Evolutionary conservation across 2,329 filamentous ascomycete species (phyloP).

Genomic region (Colletotrichum lupini): DNA sequence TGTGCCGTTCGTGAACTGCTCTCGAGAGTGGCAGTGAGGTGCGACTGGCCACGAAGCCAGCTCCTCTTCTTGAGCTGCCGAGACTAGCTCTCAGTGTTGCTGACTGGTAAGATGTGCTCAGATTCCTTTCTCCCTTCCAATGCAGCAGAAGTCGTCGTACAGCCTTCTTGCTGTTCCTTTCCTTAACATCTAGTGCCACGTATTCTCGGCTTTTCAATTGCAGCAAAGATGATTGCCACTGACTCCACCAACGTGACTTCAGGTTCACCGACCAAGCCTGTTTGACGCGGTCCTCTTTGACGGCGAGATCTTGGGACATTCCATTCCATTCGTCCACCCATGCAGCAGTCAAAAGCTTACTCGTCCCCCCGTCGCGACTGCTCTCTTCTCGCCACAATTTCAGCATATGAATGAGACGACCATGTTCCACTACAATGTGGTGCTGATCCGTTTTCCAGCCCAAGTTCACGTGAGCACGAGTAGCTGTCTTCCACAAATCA

Average conservation of each 20-base stretch:
- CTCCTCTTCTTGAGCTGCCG: constrained; percentile 9
- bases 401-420: constrained; percentile 8
- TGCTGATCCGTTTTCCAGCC: constrained; percentile 15
- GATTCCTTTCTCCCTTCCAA: constrained; percentile 24
- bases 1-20: constrained; percentile 8
- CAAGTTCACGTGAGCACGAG: constrained; percentile 7
- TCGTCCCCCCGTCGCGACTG: background rate
- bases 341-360: constrained; percentile 24
- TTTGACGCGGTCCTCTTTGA: background rate
- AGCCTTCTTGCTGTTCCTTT: constrained; percentile 32
- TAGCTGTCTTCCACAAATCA: constrained; percentile 23
- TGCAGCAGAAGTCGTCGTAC: constrained; percentile 25
- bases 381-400: constrained; percentile 26
- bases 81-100: constrained; percentile 15
- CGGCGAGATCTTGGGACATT: constrained; percentile 12
- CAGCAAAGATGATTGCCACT: constrained; percentile 34
- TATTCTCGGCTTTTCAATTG: constrained; percentile 35
- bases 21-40: constrained; percentile 26
- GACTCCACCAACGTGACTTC: constrained; percentile 32
- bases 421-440: background rate
- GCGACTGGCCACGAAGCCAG: background rate
- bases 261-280: constrained; percentile 17
- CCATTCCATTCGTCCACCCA: constrained; percentile 35
- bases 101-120: background rate
- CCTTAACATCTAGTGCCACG: constrained; percentile 31